A percentile compares a stretch with the other conserved stretches of the same genome.
Conservation (phyloP, 108 stramenopile genomes). For the Cyclotella sp. region DNA sequence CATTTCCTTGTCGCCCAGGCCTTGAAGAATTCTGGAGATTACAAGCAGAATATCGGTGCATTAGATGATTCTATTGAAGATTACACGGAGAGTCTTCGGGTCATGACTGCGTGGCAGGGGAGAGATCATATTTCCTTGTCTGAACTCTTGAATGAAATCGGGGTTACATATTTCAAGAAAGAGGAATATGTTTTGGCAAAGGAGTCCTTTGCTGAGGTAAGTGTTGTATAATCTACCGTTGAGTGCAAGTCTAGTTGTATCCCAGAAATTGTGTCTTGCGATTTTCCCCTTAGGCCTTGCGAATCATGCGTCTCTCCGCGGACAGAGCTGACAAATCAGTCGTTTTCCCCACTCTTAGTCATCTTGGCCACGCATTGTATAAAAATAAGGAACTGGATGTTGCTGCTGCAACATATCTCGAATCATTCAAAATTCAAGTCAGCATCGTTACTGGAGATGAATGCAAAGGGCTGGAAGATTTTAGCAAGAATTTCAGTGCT, state of each 20-base stretch:
- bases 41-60: slow-evolving; percentile 34
- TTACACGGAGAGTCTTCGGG: slow-evolving; percentile 50
- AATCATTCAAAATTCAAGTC: slow-evolving; percentile 57
- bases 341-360: slow-evolving; percentile 51
- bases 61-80: slow-evolving; percentile 48
- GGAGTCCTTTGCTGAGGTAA: slow-evolving; percentile 53
- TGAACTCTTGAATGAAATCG: slow-evolving; percentile 54
- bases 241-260: neutral
- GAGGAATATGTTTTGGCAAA: slow-evolving; percentile 45
- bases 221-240: neutral
- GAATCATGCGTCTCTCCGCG: slow-evolving; percentile 39
- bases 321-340: slow-evolving; percentile 34
- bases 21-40: slow-evolving; percentile 53
- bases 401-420: slow-evolving; percentile 52
- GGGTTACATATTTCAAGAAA: slow-evolving; percentile 50
- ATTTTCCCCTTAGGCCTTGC: slow-evolving; percentile 36
- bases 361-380: slow-evolving; percentile 53
- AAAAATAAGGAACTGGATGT: slow-evolving; percentile 50
- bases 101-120: slow-evolving; percentile 49
- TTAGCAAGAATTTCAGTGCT: slow-evolving; percentile 29
- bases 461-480: slow-evolving; percentile 36
- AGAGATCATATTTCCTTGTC: slow-evolving; percentile 43
- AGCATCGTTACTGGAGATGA: slow-evolving; percentile 50
- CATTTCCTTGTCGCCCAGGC: slow-evolving; percentile 44
- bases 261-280: neutral